Percentiles rank a stretch among this genome's conserved stretches.
Evolutionary conservation across 129 eudicot species (phyloP).

Genomic region (Flaveria trinervia): DNA sequence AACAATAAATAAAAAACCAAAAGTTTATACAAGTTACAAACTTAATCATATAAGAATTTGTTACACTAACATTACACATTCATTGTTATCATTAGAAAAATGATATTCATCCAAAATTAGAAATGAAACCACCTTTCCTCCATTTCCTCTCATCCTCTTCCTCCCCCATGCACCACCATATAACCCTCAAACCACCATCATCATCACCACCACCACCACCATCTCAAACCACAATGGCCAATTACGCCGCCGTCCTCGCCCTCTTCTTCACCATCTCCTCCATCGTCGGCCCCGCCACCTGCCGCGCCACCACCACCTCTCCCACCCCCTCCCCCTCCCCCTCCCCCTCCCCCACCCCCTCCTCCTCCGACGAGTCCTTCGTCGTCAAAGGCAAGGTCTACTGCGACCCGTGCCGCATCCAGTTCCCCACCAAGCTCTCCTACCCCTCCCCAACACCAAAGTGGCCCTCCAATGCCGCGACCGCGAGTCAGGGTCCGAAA

Average conservation of each 20-base stretch:
- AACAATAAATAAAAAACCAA: too few species aligned
- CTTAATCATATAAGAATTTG: too few species aligned
- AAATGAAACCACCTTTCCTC: slow-evolving; percentile 28
- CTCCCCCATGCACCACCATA: slow-evolving; percentile 4
- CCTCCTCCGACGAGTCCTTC: slow-evolving; percentile 22
- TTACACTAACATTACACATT: neutral
- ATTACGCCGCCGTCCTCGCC: slow-evolving; percentile 27
- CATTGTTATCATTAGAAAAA: neutral
- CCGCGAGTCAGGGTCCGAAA: slow-evolving; percentile 17
- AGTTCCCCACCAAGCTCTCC: slow-evolving; percentile 50
- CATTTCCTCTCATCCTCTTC: slow-evolving; percentile 36
- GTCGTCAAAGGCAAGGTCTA: slow-evolving; percentile 51
- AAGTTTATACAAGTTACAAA: too few species aligned
- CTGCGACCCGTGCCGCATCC: slow-evolving; percentile 60
- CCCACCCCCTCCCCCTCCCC: slow-evolving; percentile 12
- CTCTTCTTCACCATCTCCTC: slow-evolving; percentile 25
- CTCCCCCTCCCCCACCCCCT: neutral
- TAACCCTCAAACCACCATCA: slow-evolving; percentile 22
- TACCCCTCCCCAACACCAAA: slow-evolving; percentile 34
- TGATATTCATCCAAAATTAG: slow-evolving; percentile 7
- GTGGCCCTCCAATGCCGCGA: slow-evolving; percentile 26
- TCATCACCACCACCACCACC: neutral
- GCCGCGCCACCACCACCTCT: slow-evolving; percentile 18
- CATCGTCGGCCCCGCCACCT: slow-evolving; percentile 31
- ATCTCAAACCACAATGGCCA: slow-evolving; percentile 17